These are phyloP conservation scores for Globisporangium radiosum DNA, from an alignment of 352 stramenopile species.

Conservation along the genomic window DNA sequence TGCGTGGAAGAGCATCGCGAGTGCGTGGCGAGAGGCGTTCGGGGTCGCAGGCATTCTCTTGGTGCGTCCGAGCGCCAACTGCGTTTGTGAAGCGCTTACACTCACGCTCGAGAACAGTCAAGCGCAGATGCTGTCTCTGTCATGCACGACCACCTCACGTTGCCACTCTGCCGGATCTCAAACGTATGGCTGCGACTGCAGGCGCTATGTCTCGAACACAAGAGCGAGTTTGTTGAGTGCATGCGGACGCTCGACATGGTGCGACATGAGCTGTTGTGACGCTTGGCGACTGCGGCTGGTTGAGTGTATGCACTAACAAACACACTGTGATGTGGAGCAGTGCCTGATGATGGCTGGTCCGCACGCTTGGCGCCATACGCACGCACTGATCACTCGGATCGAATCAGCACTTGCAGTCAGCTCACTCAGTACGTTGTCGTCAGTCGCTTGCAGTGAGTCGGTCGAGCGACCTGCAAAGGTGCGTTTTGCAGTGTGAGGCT, in stretches of 20 bases:
- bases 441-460: too few relatives aligned
- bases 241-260: slow-evolving; percentile 63
- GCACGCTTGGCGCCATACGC: slow-evolving; percentile 29
- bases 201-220: slow-evolving; percentile 25
- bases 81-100: too few relatives aligned
- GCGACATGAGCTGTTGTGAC: background rate
- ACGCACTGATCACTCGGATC: slow-evolving; percentile 37
- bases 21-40: slow-evolving; percentile 59
- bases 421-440: background rate
- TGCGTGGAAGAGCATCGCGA: slow-evolving; percentile 52
- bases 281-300: background rate
- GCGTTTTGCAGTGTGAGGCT: background rate
- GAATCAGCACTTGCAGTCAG: slow-evolving; percentile 18
- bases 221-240: slow-evolving; percentile 20
- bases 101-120: too few relatives aligned
- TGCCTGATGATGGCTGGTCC: slow-evolving; percentile 76
- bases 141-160: too few relatives aligned
- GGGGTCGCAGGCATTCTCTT: slow-evolving; percentile 44
- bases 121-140: too few relatives aligned
- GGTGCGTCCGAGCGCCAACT: slow-evolving; percentile 11
- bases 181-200: slow-evolving; percentile 5
- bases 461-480: slow-evolving; percentile 10
- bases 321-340: slow-evolving; percentile 7
- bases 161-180: background rate
- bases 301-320: background rate